phyloP scores from a whole-genome alignment of 179 eudicot species.

The Pouteria campechiana region DNA sequence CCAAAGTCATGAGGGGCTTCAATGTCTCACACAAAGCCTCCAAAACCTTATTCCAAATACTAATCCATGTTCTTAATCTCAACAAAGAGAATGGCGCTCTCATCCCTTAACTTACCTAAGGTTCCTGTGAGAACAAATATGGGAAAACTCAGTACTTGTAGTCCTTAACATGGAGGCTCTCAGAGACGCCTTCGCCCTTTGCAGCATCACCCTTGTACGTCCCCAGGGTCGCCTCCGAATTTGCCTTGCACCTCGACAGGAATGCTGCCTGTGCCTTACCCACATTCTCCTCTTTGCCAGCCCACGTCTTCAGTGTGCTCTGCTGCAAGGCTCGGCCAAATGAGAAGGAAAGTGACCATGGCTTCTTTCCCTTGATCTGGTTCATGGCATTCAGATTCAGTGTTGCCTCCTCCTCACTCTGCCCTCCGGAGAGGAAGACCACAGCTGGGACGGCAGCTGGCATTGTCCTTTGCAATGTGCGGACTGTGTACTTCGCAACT shows the following conservation, averaged over 20 bases:
- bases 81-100: no score
- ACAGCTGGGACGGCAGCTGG: constrained; percentile 81
- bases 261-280: constrained; percentile 59
- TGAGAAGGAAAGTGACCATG: constrained; percentile 79
- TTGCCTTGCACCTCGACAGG: constrained; percentile 66
- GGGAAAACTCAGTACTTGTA: no score
- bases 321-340: constrained; percentile 82
- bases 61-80: no score
- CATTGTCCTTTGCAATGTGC: constrained; percentile 65
- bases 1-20: no score
- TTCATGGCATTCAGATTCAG: constrained; percentile 81
- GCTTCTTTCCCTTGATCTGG: constrained; percentile 64
- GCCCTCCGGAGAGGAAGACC: constrained; percentile 88
- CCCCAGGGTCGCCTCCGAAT: constrained; percentile 85
- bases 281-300: constrained; percentile 59
- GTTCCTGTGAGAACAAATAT: no score
- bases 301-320: constrained; percentile 90
- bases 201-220: constrained; percentile 50
- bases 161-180: constrained; percentile 87
- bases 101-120: no score
- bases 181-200: constrained; percentile 57
- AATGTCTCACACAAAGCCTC: no score
- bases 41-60: no score
- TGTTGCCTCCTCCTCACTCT: constrained; percentile 89
- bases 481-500: constrained; percentile 75